These are phyloP conservation scores for Hymenoscyphus fraxineus DNA, from an alignment of 2,329 filamentous ascomycete species.

Conservation along the genomic window DNA sequence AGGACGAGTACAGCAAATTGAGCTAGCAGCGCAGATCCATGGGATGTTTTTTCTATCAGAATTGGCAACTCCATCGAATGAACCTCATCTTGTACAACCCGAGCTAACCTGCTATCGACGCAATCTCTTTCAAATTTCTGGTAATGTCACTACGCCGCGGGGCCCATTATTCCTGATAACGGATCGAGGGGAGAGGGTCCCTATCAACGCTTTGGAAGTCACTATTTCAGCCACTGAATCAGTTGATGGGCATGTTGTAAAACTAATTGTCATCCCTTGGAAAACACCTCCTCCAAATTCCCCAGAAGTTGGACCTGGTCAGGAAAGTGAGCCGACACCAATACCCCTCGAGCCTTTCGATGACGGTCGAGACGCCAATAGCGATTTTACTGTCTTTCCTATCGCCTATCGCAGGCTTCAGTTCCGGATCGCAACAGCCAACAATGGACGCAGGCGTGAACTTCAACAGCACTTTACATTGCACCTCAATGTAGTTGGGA, in stretches of 20 bases:
- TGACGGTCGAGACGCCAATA: conserved; percentile 40
- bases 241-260: conserved; percentile 85
- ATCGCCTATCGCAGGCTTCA: conserved; percentile 93
- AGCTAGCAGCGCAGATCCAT: conserved; percentile 66
- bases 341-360: conserved; percentile 70
- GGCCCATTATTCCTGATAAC: conserved; percentile 76
- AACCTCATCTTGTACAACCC: conserved; percentile 55
- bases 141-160: conserved; percentile 76
- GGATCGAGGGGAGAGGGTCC: conserved; percentile 78
- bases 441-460: conserved; percentile 91
- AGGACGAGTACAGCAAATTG: conserved; percentile 46
- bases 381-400: conserved; percentile 82
- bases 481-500: conserved; percentile 79
- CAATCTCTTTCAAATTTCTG: conserved; percentile 94
- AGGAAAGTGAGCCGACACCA: conserved; percentile 81
- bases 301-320: conserved; percentile 58
- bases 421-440: conserved; percentile 91
- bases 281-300: conserved; percentile 86
- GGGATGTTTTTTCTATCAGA: conserved; percentile 89
- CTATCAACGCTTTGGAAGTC: conserved; percentile 78
- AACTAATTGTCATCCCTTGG: conserved; percentile 96
- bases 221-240: conserved; percentile 91
- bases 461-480: conserved; percentile 95
- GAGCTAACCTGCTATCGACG: conserved; percentile 94
- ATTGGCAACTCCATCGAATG: conserved; percentile 42